These are phyloP conservation scores for Wallacemonas sp. DNA, from an alignment of 208 protist genomes.

Conservation along the genomic window DNA sequence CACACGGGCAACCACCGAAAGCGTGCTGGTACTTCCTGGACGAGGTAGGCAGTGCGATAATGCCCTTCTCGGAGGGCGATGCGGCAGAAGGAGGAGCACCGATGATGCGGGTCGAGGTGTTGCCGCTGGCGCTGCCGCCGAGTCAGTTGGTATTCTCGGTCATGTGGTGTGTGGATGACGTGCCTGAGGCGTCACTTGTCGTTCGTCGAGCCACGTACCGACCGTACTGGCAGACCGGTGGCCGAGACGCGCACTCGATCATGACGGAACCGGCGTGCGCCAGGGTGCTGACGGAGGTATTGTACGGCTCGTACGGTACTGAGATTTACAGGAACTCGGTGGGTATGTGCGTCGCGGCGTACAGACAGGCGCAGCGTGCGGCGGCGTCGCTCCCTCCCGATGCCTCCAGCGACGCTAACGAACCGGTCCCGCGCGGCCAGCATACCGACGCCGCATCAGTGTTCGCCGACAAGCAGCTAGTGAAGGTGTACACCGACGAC, in stretches of 20 bases:
- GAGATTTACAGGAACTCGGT: slow-evolving; percentile 15
- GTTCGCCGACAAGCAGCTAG: background rate
- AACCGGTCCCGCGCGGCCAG: slow-evolving; percentile 28
- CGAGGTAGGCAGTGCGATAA: slow-evolving; percentile 54
- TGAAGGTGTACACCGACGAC: slow-evolving; percentile 11
- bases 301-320: slow-evolving; percentile 23
- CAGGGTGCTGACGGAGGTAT: slow-evolving; percentile 18
- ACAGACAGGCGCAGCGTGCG: slow-evolving; percentile 23
- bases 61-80: slow-evolving; percentile 14
- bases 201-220: slow-evolving; percentile 15
- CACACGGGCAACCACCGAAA: slow-evolving; percentile 10
- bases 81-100: background rate
- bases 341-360: slow-evolving; percentile 22
- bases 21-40: slow-evolving; percentile 47
- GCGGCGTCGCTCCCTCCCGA: no score
- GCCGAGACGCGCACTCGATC: background rate
- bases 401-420: no score
- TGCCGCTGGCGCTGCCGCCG: slow-evolving; percentile 35
- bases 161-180: slow-evolving; percentile 45
- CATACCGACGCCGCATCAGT: slow-evolving; percentile 11
- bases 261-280: slow-evolving; percentile 14
- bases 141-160: slow-evolving; percentile 42
- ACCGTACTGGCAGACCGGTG: background rate
- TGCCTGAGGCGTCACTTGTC: slow-evolving; percentile 24
- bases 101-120: slow-evolving; percentile 27